Percentiles rank a stretch among this genome's conserved stretches.
phyloP scores from a whole-genome alignment of 2,329 filamentous ascomycete genomes.

The Myotisia sp. region DNA sequence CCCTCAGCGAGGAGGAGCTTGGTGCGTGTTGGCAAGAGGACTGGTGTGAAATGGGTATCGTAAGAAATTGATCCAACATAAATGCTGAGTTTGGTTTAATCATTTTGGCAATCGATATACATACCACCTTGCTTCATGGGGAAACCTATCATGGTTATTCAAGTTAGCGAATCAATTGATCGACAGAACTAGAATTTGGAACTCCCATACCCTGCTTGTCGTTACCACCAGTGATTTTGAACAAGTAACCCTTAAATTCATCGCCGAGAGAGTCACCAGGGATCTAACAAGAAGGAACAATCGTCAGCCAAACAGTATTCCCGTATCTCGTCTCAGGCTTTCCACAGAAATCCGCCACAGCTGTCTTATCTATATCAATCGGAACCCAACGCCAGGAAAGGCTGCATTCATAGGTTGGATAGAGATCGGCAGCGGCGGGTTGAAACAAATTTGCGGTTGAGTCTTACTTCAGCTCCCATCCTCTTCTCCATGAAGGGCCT shows the following conservation, averaged over 20 bases:
- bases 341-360: background rate
- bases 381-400: no score
- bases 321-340: no score
- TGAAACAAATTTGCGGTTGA: constrained; percentile 4
- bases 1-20: constrained; percentile 87
- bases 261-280: constrained; percentile 88
- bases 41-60: constrained; percentile 28
- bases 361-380: background rate
- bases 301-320: no score
- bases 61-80: background rate
- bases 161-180: background rate
- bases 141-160: constrained; percentile 46
- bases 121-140: constrained; percentile 97
- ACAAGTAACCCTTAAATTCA: constrained; percentile 99
- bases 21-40: constrained; percentile 91
- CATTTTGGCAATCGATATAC: constrained; percentile 15
- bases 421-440: background rate
- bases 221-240: constrained; percentile 99
- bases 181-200: background rate
- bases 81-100: constrained; percentile 7
- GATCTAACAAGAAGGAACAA: no score
- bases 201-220: constrained; percentile 73
- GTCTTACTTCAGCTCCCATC: constrained; percentile 46
- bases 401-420: no score
- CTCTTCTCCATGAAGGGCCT: constrained; percentile 98